Percentiles rank a stretch among this genome's conserved stretches.
These are phyloP conservation scores for Chlorencoelia australis DNA, from an alignment of 2,329 filamentous ascomycete genomes.

Conservation along the genomic window DNA sequence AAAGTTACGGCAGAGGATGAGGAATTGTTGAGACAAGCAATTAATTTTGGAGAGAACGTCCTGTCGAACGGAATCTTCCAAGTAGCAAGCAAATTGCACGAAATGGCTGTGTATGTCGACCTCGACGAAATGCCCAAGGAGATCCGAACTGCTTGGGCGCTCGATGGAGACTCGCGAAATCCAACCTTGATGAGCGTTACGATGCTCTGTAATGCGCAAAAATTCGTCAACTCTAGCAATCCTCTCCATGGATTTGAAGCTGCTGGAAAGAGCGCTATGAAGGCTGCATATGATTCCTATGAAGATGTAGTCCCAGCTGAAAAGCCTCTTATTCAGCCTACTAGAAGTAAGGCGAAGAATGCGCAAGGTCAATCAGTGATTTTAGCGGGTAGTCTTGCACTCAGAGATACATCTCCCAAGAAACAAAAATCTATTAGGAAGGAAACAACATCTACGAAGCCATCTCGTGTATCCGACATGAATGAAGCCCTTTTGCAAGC, in stretches of 20 bases:
- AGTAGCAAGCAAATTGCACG: slow-evolving; percentile 59
- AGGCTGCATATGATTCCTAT: no score
- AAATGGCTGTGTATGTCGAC: slow-evolving; percentile 63
- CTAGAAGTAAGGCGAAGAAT: no score
- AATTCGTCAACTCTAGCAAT: slow-evolving; percentile 31
- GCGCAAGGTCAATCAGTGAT: no score
- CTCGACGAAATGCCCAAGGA: slow-evolving; percentile 50
- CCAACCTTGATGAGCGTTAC: slow-evolving; percentile 46
- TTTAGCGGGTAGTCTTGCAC: no score
- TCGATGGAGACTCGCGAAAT: slow-evolving; percentile 38
- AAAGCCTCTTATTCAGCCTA: no score
- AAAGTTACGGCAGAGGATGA: slow-evolving; percentile 52
- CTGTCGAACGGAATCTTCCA: slow-evolving; percentile 52
- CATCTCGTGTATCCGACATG: no score
- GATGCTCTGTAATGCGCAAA: slow-evolving; percentile 43
- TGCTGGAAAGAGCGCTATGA: no score
- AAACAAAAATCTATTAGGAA: no score
- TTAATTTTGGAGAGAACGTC: slow-evolving; percentile 53
- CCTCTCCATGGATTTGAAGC: not conserved
- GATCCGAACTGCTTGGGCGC: slow-evolving; percentile 55
- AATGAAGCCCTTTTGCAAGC: no score
- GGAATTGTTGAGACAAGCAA: slow-evolving; percentile 48
- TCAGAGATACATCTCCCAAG: no score
- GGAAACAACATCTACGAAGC: no score
- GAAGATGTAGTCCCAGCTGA: no score